These are phyloP conservation scores for Taphrina communis DNA, from an alignment of 1,139 yeast species.

Conservation along the genomic window DNA sequence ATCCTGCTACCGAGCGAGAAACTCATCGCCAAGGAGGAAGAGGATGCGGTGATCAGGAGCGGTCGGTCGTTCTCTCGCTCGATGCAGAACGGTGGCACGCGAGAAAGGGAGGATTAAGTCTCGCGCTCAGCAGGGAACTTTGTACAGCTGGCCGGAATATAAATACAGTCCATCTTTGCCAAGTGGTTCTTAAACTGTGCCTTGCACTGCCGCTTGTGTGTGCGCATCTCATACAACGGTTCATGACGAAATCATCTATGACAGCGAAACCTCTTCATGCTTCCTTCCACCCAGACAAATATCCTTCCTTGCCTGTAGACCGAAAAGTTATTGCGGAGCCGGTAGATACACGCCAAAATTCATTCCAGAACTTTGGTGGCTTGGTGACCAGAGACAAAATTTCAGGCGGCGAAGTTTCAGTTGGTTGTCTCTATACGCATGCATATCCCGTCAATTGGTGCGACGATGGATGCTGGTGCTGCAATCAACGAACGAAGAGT, in stretches of 20 bases:
- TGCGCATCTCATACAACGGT: no score
- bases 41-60: constrained; percentile 26
- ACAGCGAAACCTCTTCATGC: no score
- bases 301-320: no score
- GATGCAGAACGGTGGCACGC: not conserved
- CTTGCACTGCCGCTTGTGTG: no score
- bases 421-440: not conserved
- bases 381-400: not conserved
- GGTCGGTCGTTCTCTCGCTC: constrained; percentile 20
- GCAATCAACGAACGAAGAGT: no score
- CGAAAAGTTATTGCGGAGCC: not conserved
- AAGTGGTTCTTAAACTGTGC: no score
- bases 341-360: constrained; percentile 2
- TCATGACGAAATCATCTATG: no score
- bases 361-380: not conserved
- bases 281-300: no score
- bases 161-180: no score
- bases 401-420: constrained; percentile 1
- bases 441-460: no score
- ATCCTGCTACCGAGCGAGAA: constrained; percentile 80
- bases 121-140: not conserved
- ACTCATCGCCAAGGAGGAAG: constrained; percentile 59
- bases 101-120: constrained; percentile 9
- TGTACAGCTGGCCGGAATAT: no score
- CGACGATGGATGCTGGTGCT: no score